These are phyloP conservation scores for Ophiostoma ulmi DNA, from an alignment of 2,329 filamentous ascomycete genomes.

Conservation along the genomic window DNA sequence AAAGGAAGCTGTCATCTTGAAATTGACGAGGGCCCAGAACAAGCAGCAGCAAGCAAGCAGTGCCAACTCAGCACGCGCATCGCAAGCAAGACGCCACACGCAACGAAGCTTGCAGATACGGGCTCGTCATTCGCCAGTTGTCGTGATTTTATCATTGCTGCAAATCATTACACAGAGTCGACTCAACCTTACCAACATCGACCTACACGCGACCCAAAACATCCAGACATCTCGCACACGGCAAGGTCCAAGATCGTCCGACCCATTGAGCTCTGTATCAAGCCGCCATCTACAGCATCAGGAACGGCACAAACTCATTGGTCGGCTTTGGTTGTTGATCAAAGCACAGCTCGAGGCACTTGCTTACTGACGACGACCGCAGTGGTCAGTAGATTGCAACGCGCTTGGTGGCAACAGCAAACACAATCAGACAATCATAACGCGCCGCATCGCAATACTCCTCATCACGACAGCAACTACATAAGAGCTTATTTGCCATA, in stretches of 20 bases:
- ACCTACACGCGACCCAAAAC: slow-evolving; percentile 2
- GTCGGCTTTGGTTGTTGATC: not conserved
- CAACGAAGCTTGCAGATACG: not conserved
- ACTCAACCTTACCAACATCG: not conserved
- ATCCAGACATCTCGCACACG: not conserved
- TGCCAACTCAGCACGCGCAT: not conserved
- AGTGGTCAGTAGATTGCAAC: not conserved
- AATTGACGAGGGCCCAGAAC: not conserved
- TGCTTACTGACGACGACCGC: too few species aligned
- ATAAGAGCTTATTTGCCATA: not conserved
- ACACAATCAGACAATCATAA: not conserved
- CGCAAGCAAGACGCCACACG: not conserved
- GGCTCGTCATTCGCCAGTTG: not conserved
- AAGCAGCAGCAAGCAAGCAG: not conserved
- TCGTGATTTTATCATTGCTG: not conserved
- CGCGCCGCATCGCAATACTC: not conserved
- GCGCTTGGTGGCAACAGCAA: not conserved
- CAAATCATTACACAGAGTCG: not conserved
- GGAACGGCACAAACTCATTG: not conserved
- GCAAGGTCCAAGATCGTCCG: not conserved
- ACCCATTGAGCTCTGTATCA: too few species aligned
- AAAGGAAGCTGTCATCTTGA: slow-evolving; percentile 8
- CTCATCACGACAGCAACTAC: not conserved
- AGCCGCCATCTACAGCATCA: not conserved
- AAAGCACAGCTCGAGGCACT: too few species aligned